Evolutionary conservation across 176 grass and related monocot genomes (phyloP).

Genomic region (Phyllostachys edulis): DNA sequence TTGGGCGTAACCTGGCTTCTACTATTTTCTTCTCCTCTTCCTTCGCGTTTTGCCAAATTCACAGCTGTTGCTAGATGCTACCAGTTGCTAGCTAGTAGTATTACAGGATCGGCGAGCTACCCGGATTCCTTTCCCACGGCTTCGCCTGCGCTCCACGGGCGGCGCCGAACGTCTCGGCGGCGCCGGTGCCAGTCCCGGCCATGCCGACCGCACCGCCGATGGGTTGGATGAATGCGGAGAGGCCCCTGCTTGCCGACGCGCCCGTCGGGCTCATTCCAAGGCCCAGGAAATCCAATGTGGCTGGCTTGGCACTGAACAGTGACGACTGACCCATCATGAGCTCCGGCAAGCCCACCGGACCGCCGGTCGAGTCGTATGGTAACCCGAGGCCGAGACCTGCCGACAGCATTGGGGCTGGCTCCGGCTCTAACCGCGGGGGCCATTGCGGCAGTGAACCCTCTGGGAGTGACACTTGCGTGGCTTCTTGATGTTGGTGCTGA

Average conservation of each 20-base stretch:
- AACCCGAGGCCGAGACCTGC: constrained; percentile 77
- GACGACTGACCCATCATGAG: constrained; percentile 78
- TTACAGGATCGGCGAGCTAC: constrained; percentile 52
- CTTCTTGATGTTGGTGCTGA: constrained; percentile 45
- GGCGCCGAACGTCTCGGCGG: constrained; percentile 34
- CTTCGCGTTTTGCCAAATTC: constrained; percentile 6
- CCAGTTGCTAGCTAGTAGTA: neutral
- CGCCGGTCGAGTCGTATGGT: constrained; percentile 50
- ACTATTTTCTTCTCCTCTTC: constrained; percentile 24
- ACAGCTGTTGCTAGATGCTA: constrained; percentile 33
- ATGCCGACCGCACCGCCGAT: constrained; percentile 64
- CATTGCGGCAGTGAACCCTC: constrained; percentile 50
- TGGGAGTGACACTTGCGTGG: constrained; percentile 22
- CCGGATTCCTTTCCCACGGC: constrained; percentile 55
- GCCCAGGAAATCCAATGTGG: constrained; percentile 81
- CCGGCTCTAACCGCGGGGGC: constrained; percentile 50
- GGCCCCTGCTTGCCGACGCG: constrained; percentile 37
- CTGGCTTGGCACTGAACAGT: constrained; percentile 69
- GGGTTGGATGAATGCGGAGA: constrained; percentile 60
- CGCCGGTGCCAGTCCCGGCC: constrained; percentile 24
- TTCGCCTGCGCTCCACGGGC: constrained; percentile 18
- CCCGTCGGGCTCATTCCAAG: constrained; percentile 70
- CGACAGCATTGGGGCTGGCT: constrained; percentile 50
- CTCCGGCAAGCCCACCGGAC: constrained; percentile 43
- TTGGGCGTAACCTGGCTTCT: neutral